A percentile compares a stretch with the other conserved stretches of the same genome.
These are phyloP conservation scores for Blastobotrys proliferans DNA, from an alignment of 1,139 yeast species.

Conservation along the genomic window DNA sequence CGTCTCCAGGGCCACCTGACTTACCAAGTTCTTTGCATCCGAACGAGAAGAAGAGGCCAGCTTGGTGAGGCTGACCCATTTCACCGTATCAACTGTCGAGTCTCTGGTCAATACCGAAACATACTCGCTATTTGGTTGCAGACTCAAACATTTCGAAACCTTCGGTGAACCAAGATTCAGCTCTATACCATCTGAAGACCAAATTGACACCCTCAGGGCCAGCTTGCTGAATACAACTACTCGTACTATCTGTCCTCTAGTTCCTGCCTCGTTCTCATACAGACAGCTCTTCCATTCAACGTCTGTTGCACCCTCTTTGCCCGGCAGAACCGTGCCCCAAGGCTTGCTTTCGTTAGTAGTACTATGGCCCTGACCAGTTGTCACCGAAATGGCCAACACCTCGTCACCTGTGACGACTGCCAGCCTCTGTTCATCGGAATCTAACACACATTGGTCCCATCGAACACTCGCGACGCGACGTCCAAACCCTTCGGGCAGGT, in stretches of 20 bases:
- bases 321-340: conserved; percentile 20
- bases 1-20: conserved; percentile 16
- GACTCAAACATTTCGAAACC: conserved; percentile 10
- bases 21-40: conserved; percentile 1
- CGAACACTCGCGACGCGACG: conserved; percentile 14
- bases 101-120: conserved; percentile 20
- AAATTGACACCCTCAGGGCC: conserved; percentile 18
- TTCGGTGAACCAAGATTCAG: conserved; percentile 21
- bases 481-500: conserved; percentile 20
- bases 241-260: conserved; percentile 7
- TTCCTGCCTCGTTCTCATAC: conserved; percentile 7
- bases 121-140: conserved; percentile 8
- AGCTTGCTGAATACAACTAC: conserved; percentile 20
- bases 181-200: conserved; percentile 26
- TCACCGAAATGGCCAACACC: conserved; percentile 19
- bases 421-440: conserved; percentile 22
- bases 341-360: not conserved
- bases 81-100: conserved; percentile 19
- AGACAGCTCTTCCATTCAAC: conserved; percentile 23
- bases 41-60: conserved; percentile 6
- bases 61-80: conserved; percentile 6
- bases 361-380: too few species aligned
- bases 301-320: conserved; percentile 18
- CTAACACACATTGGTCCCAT: conserved; percentile 21
- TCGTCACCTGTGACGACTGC: conserved; percentile 22